These are phyloP conservation scores for Begonia fuchsioides DNA, from an alignment of 306 rosid species.

Conservation along the genomic window DNA sequence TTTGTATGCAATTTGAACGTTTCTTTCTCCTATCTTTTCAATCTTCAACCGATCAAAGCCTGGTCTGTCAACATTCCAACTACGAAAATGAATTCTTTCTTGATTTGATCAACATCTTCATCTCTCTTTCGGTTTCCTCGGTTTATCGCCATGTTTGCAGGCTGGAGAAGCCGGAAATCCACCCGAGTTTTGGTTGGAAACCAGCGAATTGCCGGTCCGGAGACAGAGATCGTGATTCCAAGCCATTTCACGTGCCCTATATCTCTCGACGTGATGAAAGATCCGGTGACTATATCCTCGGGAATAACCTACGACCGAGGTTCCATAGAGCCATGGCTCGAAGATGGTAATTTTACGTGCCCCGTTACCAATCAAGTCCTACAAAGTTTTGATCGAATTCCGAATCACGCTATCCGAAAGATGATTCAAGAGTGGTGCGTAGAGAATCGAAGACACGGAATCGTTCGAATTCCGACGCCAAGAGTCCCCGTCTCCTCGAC, in stretches of 20 bases:
- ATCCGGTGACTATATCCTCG: conserved; percentile 65
- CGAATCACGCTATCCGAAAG: conserved; percentile 41
- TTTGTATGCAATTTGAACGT: conserved; percentile 21
- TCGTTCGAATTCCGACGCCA: conserved; percentile 60
- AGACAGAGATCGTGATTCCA: conserved; percentile 32
- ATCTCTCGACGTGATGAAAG: conserved; percentile 61
- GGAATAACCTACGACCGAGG: conserved; percentile 76
- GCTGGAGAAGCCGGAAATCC: conserved; percentile 38
- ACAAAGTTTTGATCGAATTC: conserved; percentile 38
- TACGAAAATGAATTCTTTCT: neutral
- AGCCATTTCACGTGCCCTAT: conserved; percentile 55
- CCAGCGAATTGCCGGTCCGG: conserved; percentile 4
- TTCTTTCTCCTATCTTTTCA: too few species aligned
- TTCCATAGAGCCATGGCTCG: conserved; percentile 51
- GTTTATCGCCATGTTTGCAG: conserved; percentile 27
- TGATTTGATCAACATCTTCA: neutral
- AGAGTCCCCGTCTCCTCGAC: conserved; percentile 27
- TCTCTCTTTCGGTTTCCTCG: neutral
- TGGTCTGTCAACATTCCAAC: neutral
- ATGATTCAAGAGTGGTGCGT: conserved; percentile 80
- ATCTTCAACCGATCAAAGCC: neutral
- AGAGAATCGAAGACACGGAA: conserved; percentile 29
- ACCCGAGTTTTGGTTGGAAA: conserved; percentile 6
- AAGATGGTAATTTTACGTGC: conserved; percentile 50
- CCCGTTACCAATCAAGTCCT: conserved; percentile 46